phyloP scores from a whole-genome alignment of 1,284 basidiomycete species.

The Ceratobasidium sp. region DNA sequence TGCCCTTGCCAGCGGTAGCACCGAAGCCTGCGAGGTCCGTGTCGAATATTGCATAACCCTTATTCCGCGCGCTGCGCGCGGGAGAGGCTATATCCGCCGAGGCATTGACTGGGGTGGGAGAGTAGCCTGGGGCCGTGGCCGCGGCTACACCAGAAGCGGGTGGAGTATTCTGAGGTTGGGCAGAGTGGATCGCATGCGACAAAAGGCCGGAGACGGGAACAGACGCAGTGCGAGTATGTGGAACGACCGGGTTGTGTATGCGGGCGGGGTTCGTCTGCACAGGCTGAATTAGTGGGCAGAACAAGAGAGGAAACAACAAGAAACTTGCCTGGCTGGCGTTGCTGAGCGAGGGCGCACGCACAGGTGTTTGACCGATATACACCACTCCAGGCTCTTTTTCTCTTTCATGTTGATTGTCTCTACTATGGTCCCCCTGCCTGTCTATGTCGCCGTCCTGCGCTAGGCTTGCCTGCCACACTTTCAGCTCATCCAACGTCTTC shows the following conservation, averaged over 20 bases:
- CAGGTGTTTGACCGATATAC: constrained; percentile 36
- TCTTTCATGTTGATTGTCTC: constrained; percentile 24
- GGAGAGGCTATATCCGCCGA: constrained; percentile 29
- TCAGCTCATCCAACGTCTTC: constrained; percentile 60
- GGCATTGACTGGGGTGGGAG: not conserved
- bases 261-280: constrained; percentile 16
- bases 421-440: not conserved
- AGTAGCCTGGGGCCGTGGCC: not conserved
- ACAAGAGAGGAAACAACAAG: not conserved
- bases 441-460: constrained; percentile 50
- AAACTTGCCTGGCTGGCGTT: constrained; percentile 23
- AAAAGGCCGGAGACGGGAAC: constrained; percentile 14
- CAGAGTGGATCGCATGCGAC: constrained; percentile 5
- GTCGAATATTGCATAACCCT: constrained; percentile 57
- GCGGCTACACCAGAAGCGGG: not conserved
- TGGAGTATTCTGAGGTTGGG: constrained; percentile 3
- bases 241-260: constrained; percentile 11
- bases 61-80: constrained; percentile 43
- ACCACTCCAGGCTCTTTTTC: constrained; percentile 36
- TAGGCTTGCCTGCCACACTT: constrained; percentile 58
- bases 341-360: constrained; percentile 17
- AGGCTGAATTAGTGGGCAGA: not conserved
- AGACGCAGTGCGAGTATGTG: constrained; percentile 23
- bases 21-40: constrained; percentile 53
- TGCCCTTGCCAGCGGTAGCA: constrained; percentile 1